Evolutionary conservation across 371 early-diverging fungal species (phyloP), one percentile per base, ranked within the genome.

Genomic region (Globomyces sp.): DNA sequence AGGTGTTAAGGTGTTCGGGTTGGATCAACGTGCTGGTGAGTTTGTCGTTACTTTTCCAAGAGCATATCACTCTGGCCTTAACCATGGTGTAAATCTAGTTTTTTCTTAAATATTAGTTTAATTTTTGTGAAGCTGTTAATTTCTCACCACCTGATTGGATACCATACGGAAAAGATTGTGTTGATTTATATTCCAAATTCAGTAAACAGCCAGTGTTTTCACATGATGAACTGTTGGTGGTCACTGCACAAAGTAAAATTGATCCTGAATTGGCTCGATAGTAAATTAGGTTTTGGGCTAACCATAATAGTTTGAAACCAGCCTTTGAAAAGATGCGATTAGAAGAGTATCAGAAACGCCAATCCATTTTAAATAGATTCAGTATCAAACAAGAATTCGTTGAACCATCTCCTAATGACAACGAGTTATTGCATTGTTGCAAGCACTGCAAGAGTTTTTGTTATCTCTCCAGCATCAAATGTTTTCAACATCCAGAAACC

Each of bases 71-170:
- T 90, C 93, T 0, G 98, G 97, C 1, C 95, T 98, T 75, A 98
- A 96, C 73, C 95, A 96, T 52, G 98, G 98, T 39, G 90, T 89
- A 84, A 74, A 11, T 51, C 24, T 24, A 24, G 78, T 68, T 42
- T 8, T 9, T 62, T 41, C 39, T 3, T 3, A 13, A 39, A 55
- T n/a, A 34, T 13, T 61, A 77, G 84, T 91, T 95, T 71, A 97
- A 97, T 77, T 90, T 92, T 72, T 91, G 90, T 52, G 98, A 98
- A 75, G 96, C 98, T 0, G 97, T 96, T 57, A 98, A 98, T 76
- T 96, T 96, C 83, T 94, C 94, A 4, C 86, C 91, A 2, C 79
- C 87, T 3, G 92, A 95, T 71, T 98, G 98, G 98, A 76, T 93
- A 24, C 85, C 89, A 1, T 89, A 77, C 74, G 96, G 93, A n/a